Conservation (phyloP, 768 basidiomycete genomes). For the Rhizopogon rudus region DNA sequence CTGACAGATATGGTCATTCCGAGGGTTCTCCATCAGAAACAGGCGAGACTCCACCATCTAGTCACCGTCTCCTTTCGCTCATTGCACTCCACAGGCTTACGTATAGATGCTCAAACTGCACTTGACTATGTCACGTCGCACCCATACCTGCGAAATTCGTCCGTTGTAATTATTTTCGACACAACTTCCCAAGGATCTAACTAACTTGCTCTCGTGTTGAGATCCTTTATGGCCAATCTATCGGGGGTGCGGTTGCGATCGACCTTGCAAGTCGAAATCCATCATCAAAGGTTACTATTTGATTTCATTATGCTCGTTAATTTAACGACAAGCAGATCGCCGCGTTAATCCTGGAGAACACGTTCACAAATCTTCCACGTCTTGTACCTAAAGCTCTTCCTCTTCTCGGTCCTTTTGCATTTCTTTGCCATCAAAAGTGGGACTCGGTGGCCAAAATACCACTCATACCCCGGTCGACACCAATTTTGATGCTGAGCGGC, state of each 20-base stretch:
- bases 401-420: conserved; percentile 62
- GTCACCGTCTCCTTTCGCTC: not conserved
- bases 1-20: conserved; percentile 74
- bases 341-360: conserved; percentile 89
- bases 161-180: conserved; percentile 45
- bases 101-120: conserved; percentile 79
- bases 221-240: conserved; percentile 81
- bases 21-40: conserved; percentile 85
- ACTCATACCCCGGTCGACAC: conserved; percentile 56
- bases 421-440: conserved; percentile 88
- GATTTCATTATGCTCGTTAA: not conserved
- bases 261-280: conserved; percentile 81
- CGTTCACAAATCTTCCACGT: conserved; percentile 79
- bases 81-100: conserved; percentile 49
- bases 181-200: not conserved
- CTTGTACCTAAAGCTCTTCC: conserved; percentile 83
- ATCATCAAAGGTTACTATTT: conserved; percentile 44
- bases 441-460: conserved; percentile 66
- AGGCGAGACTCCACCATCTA: conserved; percentile 37
- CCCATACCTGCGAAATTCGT: conserved; percentile 57
- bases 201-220: conserved; percentile 16
- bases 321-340: conserved; percentile 43
- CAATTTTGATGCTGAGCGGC: conserved; percentile 83
- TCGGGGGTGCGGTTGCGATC: conserved; percentile 91
- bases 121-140: conserved; percentile 70